A percentile compares a stretch with the other conserved stretches of the same genome.
Evolutionary conservation across 2,329 filamentous ascomycete species (phyloP).

Genomic region (Hypoxylon sp.): DNA sequence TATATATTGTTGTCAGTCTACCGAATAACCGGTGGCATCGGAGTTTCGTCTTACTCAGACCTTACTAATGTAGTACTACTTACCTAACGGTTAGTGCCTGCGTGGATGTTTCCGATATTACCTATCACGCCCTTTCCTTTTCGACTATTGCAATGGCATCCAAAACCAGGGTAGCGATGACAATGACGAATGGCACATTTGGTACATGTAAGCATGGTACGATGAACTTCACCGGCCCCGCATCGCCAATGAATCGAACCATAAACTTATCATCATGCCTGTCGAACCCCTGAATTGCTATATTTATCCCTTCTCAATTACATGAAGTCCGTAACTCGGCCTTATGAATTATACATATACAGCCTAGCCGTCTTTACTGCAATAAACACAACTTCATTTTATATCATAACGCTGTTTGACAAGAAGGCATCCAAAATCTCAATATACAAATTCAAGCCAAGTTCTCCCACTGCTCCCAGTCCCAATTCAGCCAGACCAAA

Average conservation of each 20-base stretch:
- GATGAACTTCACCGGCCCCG: slow-evolving; percentile 7
- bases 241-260: slow-evolving; percentile 5
- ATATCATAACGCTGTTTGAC: neutral
- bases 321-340: neutral
- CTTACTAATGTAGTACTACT: neutral
- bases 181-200: neutral
- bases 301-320: slow-evolving; percentile 7
- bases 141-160: neutral
- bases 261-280: neutral
- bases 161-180: neutral
- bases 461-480: slow-evolving; percentile 10
- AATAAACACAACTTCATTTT: neutral
- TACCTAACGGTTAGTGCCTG: too few relatives aligned
- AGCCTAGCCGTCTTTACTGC: neutral
- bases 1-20: too few relatives aligned
- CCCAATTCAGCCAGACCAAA: neutral
- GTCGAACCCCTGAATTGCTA: neutral
- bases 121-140: neutral
- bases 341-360: slow-evolving; percentile 1
- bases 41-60: neutral
- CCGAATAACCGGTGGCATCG: neutral
- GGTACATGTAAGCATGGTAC: slow-evolving; percentile 4
- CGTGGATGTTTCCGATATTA: neutral
- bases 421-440: neutral
- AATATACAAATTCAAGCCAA: slow-evolving; percentile 11